A percentile compares a stretch with the other conserved stretches of the same genome.
These are phyloP conservation scores for Logfia minima DNA, from an alignment of 129 eudicot species.

Conservation along the genomic window DNA sequence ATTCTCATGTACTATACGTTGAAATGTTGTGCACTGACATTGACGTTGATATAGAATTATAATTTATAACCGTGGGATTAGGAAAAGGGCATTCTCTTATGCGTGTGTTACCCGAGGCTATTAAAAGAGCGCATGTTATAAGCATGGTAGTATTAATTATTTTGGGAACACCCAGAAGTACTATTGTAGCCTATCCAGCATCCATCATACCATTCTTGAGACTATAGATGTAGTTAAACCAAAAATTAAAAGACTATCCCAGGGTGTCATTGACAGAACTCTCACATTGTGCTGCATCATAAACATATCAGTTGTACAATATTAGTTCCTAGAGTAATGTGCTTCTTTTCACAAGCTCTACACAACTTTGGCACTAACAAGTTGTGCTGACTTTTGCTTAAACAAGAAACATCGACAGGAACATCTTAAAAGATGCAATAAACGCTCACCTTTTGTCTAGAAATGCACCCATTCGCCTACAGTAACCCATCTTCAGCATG, in stretches of 20 bases:
- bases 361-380: no score
- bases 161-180: not conserved
- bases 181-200: not conserved
- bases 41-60: no score
- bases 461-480: not conserved
- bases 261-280: not conserved
- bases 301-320: not conserved
- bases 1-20: not conserved
- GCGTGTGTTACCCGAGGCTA: no score
- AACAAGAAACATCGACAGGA: no score
- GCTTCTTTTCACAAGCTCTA: not conserved
- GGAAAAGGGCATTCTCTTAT: no score
- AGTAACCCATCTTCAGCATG: not conserved
- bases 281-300: not conserved
- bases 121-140: not conserved
- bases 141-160: not conserved
- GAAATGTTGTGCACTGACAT: no score
- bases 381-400: no score
- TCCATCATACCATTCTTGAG: not conserved
- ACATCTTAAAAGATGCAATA: not conserved
- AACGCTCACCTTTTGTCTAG: not conserved
- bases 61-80: no score
- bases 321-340: not conserved
- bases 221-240: not conserved
- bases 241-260: not conserved